phyloP scores from a whole-genome alignment of 306 rosid species.

The Vicia villosa region DNA sequence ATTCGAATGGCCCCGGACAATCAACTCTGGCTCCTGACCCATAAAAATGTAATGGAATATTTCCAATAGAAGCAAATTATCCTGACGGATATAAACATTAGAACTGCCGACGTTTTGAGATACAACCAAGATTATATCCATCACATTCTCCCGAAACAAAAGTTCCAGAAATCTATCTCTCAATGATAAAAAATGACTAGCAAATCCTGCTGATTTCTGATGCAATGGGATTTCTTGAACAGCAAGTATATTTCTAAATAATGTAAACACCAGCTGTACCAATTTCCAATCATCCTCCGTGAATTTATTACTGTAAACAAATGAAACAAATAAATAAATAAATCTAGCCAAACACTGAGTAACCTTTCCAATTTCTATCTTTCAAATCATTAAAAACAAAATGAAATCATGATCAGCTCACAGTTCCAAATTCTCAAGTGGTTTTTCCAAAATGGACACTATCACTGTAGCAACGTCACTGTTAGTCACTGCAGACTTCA shows the following conservation, averaged over 20 bases:
- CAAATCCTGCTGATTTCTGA: slow-evolving; percentile 73
- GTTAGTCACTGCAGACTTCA: slow-evolving; percentile 69
- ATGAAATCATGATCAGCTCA: slow-evolving; percentile 43
- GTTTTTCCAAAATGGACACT: slow-evolving; percentile 73
- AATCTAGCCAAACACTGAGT: background rate
- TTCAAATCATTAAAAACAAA: slow-evolving; percentile 9
- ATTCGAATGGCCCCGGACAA: slow-evolving; percentile 52
- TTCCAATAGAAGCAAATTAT: slow-evolving; percentile 88
- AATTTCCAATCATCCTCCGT: slow-evolving; percentile 96
- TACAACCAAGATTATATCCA: slow-evolving; percentile 79
- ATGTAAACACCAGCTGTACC: slow-evolving; percentile 82
- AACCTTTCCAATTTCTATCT: background rate
- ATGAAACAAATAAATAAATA: slow-evolving; percentile 5
- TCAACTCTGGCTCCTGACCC: slow-evolving; percentile 90
- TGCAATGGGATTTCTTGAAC: slow-evolving; percentile 82
- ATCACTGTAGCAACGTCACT: slow-evolving; percentile 63
- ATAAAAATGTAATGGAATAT: slow-evolving; percentile 71
- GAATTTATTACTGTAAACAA: slow-evolving; percentile 62
- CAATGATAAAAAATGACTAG: slow-evolving; percentile 61
- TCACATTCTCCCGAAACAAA: slow-evolving; percentile 81
- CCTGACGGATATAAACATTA: slow-evolving; percentile 68
- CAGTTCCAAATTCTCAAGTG: slow-evolving; percentile 89
- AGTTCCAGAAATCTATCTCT: slow-evolving; percentile 84
- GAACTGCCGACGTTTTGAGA: slow-evolving; percentile 71
- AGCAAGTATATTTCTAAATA: slow-evolving; percentile 81